Evolutionary conservation across 1,284 basidiomycete genomes (phyloP).

Genomic region (Trichosporon sp.): DNA sequence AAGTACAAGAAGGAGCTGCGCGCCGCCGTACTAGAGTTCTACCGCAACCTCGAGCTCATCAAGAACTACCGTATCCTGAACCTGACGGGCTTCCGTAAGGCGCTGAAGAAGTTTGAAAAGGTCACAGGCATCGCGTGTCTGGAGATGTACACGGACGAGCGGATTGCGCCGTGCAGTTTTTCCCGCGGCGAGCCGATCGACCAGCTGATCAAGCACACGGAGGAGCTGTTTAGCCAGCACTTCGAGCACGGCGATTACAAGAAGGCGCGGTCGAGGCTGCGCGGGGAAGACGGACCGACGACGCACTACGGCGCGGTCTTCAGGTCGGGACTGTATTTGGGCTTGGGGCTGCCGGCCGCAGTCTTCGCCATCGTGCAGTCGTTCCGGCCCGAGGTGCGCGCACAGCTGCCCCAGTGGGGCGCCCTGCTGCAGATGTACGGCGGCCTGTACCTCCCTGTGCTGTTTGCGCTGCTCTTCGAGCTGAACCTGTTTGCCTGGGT

Average conservation of each 20-base stretch:
- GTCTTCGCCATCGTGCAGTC: conserved; percentile 64
- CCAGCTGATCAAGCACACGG: conserved; percentile 65
- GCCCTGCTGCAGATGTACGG: conserved; percentile 76
- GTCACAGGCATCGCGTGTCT: conserved; percentile 56
- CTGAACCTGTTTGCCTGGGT: conserved; percentile 76
- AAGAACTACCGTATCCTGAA: conserved; percentile 85
- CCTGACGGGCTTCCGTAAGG: conserved; percentile 82
- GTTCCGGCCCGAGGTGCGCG: conserved; percentile 57
- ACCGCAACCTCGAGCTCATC: conserved; percentile 68
- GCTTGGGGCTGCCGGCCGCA: conserved; percentile 70
- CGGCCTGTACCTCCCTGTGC: conserved; percentile 64
- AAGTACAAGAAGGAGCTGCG: conserved; percentile 76
- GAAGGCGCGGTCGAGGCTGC: conserved; percentile 64
- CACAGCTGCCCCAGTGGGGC: conserved; percentile 63
- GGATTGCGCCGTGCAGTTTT: conserved; percentile 53
- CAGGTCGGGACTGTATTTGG: conserved; percentile 68
- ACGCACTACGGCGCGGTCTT: conserved; percentile 74
- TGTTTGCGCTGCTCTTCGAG: conserved; percentile 74
- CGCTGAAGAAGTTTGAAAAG: conserved; percentile 91
- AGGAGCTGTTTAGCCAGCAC: conserved; percentile 62
- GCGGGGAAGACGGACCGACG: conserved; percentile 55
- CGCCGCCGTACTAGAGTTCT: conserved; percentile 76
- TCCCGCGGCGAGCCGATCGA: conserved; percentile 57
- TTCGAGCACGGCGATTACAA: conserved; percentile 83
- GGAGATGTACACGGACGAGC: conserved; percentile 69